Evolutionary conservation across 164 flowering plant species (phyloP), one percentile per base, ranked within the genome.

Genomic region (Santalum album): DNA sequence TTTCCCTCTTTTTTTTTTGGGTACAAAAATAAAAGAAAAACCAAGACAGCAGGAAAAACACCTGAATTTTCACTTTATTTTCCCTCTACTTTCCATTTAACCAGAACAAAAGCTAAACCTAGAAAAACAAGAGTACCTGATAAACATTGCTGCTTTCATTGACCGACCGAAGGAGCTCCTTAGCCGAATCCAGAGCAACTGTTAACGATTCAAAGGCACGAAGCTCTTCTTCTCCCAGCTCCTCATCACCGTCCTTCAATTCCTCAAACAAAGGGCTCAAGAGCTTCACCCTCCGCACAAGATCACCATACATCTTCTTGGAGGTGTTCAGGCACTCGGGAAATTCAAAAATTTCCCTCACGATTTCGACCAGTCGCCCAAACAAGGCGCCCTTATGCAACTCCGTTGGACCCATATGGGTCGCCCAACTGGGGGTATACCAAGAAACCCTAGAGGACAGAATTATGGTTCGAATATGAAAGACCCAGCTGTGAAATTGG

Each of bases 231-330:
- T 67, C 64, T 4, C 52, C 61, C 0, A 80, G 55, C 57, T 63
- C 67, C 14, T 45, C 65, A 3, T 72, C 69, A 16, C 65, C 51
- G 26, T 82, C 96, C 55, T 65, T 65, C 68, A 87, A 66, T 55
- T 90, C 98, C 67, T 90, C 98, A 53, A 87, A 80, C 24, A 90
- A 64, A 51, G 98, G 96, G 69, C 82, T 77, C 57, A 90, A 62
- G 0, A 90, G 79, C 84, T 83, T 87, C 59, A 90, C 73, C 61
- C 98, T 73, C 40, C 97, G 74, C 10, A 71, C 77, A 56, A 90
- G 70, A 70, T 82, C 77, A 17, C 71, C 51, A 57, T 77, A 79
- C 73, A 79, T 71, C 72, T 66, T 79, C 79, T 71, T 85, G 42
- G 71, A 72, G 0, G 65, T 60, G 63, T 71, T 67, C 19, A 63